These are phyloP conservation scores for Phlyctochytrium arcticum DNA, from an alignment of 192 early-diverging fungal genomes.

Conservation along the genomic window DNA sequence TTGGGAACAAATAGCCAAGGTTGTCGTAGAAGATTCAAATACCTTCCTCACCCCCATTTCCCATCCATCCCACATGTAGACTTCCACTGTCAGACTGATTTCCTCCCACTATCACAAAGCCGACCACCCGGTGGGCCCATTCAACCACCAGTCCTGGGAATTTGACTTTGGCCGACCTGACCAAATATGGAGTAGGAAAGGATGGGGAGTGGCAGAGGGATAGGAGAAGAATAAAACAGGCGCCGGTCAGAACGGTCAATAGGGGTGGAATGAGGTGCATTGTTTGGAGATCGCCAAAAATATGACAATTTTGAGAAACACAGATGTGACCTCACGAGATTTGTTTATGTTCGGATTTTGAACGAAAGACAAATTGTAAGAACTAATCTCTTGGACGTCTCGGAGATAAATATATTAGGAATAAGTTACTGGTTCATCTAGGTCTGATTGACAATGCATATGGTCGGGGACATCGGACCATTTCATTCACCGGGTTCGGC, in stretches of 20 bases:
- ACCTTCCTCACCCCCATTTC: not conserved
- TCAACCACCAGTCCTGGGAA: not conserved
- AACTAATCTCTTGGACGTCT: no score
- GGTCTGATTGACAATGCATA: no score
- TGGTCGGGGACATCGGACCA: not conserved
- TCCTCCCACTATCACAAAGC: slow-evolving; percentile 11
- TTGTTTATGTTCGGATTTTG: no score
- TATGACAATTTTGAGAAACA: no score
- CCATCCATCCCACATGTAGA: slow-evolving; percentile 1
- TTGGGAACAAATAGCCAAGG: not conserved
- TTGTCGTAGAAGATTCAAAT: not conserved
- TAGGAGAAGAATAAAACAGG: slow-evolving; percentile 5
- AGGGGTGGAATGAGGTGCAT: slow-evolving; percentile 14
- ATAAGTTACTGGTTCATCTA: no score
- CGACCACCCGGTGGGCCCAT: slow-evolving; percentile 3
- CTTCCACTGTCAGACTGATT: not conserved
- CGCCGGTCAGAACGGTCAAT: not conserved
- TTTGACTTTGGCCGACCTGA: not conserved
- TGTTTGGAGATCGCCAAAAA: no score
- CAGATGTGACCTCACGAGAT: no score
- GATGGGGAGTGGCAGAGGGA: not conserved
- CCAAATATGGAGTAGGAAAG: not conserved
- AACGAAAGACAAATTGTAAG: no score
- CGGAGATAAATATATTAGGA: no score
- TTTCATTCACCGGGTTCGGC: not conserved